Evolutionary conservation across 2,329 filamentous ascomycete genomes (phyloP), one percentile per base, ranked within the genome.

Genomic region (Clarireedia homoeocarpa): DNA sequence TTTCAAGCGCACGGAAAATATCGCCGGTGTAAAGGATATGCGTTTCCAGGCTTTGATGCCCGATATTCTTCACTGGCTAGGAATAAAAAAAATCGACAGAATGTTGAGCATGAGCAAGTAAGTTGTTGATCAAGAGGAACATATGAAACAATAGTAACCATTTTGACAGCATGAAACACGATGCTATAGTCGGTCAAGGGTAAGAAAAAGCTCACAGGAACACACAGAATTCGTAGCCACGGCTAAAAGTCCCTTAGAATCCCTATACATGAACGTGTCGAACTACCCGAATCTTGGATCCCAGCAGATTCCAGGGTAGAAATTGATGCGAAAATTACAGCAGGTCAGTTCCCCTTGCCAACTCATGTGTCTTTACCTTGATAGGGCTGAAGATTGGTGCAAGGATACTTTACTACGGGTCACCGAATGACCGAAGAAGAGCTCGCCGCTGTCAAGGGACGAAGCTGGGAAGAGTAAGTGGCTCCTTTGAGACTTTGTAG

Each of bases 31-130:
- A 63, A 95, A 96, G 72, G 87, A 84, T 65, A 97, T 97, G 92
- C 85, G 94, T 40, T 97, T 97, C 79, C 94, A 97, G 76, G 92
- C 92, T 27, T 78, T 99, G 54, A 97, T 97, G 94, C 92, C 94
- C 36, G 91, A 96, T 71, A 95, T 97, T 63, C 79, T 97, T 53
- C 94, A 97, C 73, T 97, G 94, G 94, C 82, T 99, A 30, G 94
- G 94, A 60, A 96, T 99, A 69, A 94, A 88, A 70, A 97, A 97
- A 79, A 97, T 99, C 69, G 94, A 99, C 71, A 82, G 91, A 59
- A 99, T 97, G 94, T 77, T 96, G 65, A 95, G 89, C 75, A 97
- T 97, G 94, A 95, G 89, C 73, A 95, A 97, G 68, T 70, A 55
- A 62, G 67, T 65, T 27, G 12, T 51, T 20, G 34, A 42, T 46